phyloP scores from a whole-genome alignment of 2,329 filamentous ascomycete genomes.

The Diaporthe citriasiana region DNA sequence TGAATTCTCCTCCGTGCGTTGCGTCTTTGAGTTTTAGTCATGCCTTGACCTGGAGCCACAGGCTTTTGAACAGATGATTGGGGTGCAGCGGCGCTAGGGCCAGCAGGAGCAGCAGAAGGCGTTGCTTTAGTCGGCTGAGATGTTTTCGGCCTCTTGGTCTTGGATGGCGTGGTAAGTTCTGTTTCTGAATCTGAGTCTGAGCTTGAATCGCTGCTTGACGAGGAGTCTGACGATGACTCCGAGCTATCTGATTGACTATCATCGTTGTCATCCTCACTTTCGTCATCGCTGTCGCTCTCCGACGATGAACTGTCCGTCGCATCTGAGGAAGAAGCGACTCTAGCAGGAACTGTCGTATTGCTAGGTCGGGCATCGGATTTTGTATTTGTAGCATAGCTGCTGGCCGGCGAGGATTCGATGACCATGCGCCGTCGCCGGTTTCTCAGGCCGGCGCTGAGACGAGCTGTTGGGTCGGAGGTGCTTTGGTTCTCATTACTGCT shows the following conservation, averaged over 20 bases:
- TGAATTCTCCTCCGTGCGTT: constrained; percentile 63
- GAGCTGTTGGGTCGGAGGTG: neutral
- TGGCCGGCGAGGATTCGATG: constrained; percentile 14
- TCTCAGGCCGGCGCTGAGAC: neutral
- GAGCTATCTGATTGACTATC: constrained; percentile 39
- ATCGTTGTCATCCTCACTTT: constrained; percentile 12
- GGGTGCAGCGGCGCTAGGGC: neutral
- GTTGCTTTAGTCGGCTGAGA: neutral
- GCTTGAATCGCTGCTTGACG: constrained; percentile 52
- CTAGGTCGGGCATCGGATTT: neutral
- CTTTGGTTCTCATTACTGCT: constrained; percentile 22
- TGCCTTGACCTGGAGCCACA: constrained; percentile 48
- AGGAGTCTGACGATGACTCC: constrained; percentile 43
- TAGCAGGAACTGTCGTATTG: constrained; percentile 42
- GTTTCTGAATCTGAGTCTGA: constrained; percentile 56
- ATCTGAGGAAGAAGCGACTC: constrained; percentile 37
- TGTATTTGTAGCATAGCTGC: neutral
- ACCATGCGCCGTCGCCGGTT: constrained; percentile 6
- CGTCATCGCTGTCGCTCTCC: constrained; percentile 34
- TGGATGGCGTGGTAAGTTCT: constrained; percentile 46
- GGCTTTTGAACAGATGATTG: neutral
- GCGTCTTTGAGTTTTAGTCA: constrained; percentile 63
- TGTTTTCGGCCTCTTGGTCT: neutral
- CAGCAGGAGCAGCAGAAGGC: constrained; percentile 2
- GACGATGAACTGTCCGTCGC: constrained; percentile 35